A percentile compares a stretch with the other conserved stretches of the same genome.
Evolutionary conservation across 78 protist species (phyloP).

Genomic region (Speleostelium caveatum): DNA sequence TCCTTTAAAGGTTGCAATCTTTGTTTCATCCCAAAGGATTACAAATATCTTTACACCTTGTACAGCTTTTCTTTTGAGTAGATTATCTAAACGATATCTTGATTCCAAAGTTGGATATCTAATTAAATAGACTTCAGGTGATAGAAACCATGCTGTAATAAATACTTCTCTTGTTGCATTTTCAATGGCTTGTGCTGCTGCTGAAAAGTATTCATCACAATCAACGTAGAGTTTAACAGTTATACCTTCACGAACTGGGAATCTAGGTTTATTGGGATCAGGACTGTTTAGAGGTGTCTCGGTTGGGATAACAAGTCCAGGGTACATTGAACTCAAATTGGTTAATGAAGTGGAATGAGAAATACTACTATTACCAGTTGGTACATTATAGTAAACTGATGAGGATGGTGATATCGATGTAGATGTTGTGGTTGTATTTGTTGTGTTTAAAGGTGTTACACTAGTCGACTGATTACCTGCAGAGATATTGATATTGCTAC

Average conservation of each 20-base stretch:
- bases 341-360: not conserved
- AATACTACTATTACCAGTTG: not conserved
- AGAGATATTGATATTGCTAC: too few species aligned
- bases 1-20: conserved; percentile 80
- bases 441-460: conserved; percentile 7
- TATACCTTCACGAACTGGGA: conserved; percentile 57
- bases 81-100: conserved; percentile 66
- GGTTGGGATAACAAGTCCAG: conserved; percentile 39
- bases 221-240: conserved; percentile 69
- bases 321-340: conserved; percentile 1
- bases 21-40: conserved; percentile 84
- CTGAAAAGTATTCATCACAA: conserved; percentile 80
- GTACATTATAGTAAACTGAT: not conserved
- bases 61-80: conserved; percentile 65
- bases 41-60: conserved; percentile 86
- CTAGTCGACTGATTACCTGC: too few species aligned
- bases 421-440: conserved; percentile 8
- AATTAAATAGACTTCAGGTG: conserved; percentile 74
- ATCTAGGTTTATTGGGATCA: conserved; percentile 72
- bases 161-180: conserved; percentile 63
- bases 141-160: conserved; percentile 80
- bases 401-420: not conserved
- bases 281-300: conserved; percentile 52
- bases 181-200: conserved; percentile 75
- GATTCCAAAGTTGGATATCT: conserved; percentile 54